Percentiles rank a stretch among this genome's conserved stretches.
Evolutionary conservation across 768 basidiomycete species (phyloP).

Genomic region (Paxillus ammoniavirescens): DNA sequence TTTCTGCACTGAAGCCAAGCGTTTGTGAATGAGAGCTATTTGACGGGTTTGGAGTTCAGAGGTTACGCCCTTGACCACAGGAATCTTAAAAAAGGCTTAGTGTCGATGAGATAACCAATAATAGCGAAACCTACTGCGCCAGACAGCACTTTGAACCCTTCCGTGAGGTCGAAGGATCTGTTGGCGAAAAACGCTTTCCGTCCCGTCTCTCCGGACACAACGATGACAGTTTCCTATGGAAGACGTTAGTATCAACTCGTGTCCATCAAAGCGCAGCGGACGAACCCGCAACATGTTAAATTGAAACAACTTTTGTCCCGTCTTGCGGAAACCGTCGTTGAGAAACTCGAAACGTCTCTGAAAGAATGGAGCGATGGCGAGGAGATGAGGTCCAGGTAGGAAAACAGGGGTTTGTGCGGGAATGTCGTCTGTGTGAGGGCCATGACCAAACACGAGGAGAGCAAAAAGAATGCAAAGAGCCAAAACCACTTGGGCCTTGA

Average conservation of each 20-base stretch:
- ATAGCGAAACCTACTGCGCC: constrained; percentile 57
- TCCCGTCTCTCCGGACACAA: constrained; percentile 71
- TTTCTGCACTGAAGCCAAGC: constrained; percentile 61
- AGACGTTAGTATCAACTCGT: constrained; percentile 17
- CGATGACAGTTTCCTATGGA: constrained; percentile 68
- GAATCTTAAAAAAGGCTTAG: constrained; percentile 48
- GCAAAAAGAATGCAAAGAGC: constrained; percentile 35
- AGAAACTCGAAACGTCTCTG: constrained; percentile 69
- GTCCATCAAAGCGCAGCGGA: constrained; percentile 16
- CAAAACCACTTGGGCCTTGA: constrained; percentile 33
- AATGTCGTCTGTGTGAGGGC: constrained; percentile 46
- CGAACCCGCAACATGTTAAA: constrained; percentile 68
- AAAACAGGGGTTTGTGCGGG: constrained; percentile 42
- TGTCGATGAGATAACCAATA: constrained; percentile 12
- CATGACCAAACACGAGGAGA: constrained; percentile 37
- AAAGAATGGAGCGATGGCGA: constrained; percentile 67
- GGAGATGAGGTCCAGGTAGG: constrained; percentile 57
- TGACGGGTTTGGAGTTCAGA: constrained; percentile 62
- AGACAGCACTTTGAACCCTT: constrained; percentile 77
- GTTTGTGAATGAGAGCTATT: constrained; percentile 68
- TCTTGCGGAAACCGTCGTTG: constrained; percentile 66
- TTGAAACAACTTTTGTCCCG: constrained; percentile 64
- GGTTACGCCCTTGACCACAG: constrained; percentile 73
- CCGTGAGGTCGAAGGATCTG: constrained; percentile 70
- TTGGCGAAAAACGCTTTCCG: constrained; percentile 68